These are phyloP conservation scores for Populus nigra DNA, from an alignment of 345 rosid species.

Conservation along the genomic window DNA sequence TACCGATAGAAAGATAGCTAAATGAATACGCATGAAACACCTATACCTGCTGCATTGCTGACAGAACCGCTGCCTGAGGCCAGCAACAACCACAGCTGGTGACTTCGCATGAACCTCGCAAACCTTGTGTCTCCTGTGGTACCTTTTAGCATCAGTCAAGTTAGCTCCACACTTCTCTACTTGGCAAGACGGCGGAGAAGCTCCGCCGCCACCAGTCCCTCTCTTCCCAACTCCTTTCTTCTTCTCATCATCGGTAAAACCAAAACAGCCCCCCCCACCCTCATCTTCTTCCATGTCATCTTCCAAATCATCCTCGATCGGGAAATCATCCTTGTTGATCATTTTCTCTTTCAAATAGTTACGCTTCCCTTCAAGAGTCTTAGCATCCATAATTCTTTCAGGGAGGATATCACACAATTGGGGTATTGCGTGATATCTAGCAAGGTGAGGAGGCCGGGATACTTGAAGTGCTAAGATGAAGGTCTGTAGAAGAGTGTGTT, in stretches of 20 bases:
- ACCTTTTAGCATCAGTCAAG: constrained; percentile 61
- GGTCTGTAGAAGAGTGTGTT: not conserved
- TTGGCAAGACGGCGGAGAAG: constrained; percentile 51
- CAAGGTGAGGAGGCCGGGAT: constrained; percentile 7
- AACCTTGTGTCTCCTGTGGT: constrained; percentile 82
- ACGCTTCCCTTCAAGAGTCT: constrained; percentile 31
- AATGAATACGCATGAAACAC: not conserved
- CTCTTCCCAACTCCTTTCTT: constrained; percentile 37
- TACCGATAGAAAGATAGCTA: not conserved
- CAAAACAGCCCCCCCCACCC: constrained; percentile 13
- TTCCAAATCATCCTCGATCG: constrained; percentile 51
- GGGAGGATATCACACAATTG: not conserved
- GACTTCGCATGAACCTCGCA: constrained; percentile 86
- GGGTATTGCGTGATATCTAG: not conserved
- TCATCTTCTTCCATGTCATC: constrained; percentile 55
- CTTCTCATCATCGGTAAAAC: constrained; percentile 39
- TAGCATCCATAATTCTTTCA: constrained; percentile 34
- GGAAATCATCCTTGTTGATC: constrained; percentile 24
- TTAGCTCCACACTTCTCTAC: constrained; percentile 69
- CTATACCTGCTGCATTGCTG: constrained; percentile 95
- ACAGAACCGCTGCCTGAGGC: constrained; percentile 72
- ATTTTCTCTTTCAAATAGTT: constrained; percentile 27
- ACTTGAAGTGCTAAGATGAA: constrained; percentile 13
- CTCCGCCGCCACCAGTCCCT: constrained; percentile 26
- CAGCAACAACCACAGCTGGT: constrained; percentile 50